Base-by-base conservation (phyloP, 2,329 filamentous ascomycete genomes). In the Sporothrix humicola region DNA sequence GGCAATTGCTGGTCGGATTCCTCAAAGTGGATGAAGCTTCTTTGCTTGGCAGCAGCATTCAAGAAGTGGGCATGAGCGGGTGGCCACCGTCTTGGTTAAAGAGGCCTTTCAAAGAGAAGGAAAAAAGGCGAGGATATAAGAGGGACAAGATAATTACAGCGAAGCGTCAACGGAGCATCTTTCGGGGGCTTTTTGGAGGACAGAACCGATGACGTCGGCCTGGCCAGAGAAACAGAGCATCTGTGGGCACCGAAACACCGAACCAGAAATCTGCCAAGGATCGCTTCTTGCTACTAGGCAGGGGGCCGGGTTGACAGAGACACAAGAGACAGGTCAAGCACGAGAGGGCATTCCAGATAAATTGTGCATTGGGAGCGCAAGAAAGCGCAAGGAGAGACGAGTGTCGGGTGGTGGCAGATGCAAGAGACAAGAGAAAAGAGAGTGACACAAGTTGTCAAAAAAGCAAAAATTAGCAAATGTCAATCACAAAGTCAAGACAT, bases 131-230 rank as follows among this genome's bases (percentile, higher is more conserved):
- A 20, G 17, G 37, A 2, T n/a, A 44, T n/a, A 23, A 65, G 42
- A 65, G 58, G 58, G 9, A 37, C 17, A 61, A 61, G 15, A 46
- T n/a, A 65, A 20, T 20, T 63, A 13, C 59, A 46, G 17, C 37
- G n/a, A 44, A 17, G 42, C 20, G 44, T 68, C 63, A 20, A 68
- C 63, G 63, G 46, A 48, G 65, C 23, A 68, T 52, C 13, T 15
- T 46, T 46, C 17, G 58, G 58, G 17, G 31, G 58, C 58, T n/a
- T 2, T 61, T 42, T n/a, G 59, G 59, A 65, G 59, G 9, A 9
- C 17, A 48, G 50, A 50, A 61, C 54, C 69, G 69, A 71, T 71
- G 69, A 71, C 69, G 69, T 71, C 69, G 69, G 56, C 69, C 54
- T 50, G 23, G 7, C n/a, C n/a, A 66, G 42, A 66, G 42, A 10